Conservation (phyloP, 768 basidiomycete genomes). For the Auriscalpium orientale region DNA sequence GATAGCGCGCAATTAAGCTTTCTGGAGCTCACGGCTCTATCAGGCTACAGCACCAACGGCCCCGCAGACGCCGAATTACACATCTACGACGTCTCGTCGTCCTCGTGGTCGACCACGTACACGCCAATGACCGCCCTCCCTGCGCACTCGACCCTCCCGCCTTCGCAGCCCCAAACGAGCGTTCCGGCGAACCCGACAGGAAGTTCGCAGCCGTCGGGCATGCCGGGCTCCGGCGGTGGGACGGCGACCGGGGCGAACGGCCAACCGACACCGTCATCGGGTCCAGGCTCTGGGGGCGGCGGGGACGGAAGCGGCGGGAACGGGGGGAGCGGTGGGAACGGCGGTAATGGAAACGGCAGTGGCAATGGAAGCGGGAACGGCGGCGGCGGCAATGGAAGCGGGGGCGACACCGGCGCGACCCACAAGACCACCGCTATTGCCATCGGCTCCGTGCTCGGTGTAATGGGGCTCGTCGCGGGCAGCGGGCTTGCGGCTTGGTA, state of each 20-base stretch:
- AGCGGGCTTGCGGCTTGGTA: conserved; percentile 37
- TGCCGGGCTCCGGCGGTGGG: conserved; percentile 3
- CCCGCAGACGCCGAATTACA: conserved; percentile 50
- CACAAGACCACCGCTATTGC: conserved; percentile 34
- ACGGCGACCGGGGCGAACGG: conserved; percentile 8
- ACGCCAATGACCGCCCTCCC: conserved; percentile 27
- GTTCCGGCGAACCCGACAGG: conserved; percentile 10
- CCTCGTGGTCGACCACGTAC: conserved; percentile 30
- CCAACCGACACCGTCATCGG: background rate
- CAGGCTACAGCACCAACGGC: conserved; percentile 41
- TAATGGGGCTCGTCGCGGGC: conserved; percentile 44
- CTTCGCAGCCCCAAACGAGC: conserved; percentile 14
- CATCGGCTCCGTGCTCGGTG: conserved; percentile 55
- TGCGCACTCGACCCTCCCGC: conserved; percentile 20
- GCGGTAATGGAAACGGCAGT: conserved; percentile 5
- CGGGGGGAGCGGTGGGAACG: background rate
- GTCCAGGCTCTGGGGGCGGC: conserved; percentile 1
- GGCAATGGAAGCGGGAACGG: conserved; percentile 18
- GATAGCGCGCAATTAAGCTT: background rate
- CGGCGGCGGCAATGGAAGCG: conserved; percentile 10
- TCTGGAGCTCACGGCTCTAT: background rate
- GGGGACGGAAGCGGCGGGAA: conserved; percentile 11
- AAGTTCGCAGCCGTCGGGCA: background rate
- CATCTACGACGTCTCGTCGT: conserved; percentile 38
- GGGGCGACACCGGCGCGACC: conserved; percentile 15